These are phyloP conservation scores for Carex cristatella DNA, from an alignment of 176 grass and related monocot species.

Conservation along the genomic window DNA sequence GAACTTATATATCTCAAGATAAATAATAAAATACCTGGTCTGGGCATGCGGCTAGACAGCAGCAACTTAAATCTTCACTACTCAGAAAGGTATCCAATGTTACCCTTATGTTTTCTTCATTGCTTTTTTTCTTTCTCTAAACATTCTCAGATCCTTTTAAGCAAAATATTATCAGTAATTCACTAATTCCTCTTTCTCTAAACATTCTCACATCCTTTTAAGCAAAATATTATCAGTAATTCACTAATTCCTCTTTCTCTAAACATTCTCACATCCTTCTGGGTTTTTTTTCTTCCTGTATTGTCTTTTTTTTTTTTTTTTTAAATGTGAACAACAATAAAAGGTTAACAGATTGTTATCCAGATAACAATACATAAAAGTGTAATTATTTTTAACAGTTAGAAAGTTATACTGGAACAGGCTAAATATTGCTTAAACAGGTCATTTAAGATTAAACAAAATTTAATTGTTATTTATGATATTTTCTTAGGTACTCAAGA, in stretches of 20 bases:
- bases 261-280: too few species aligned
- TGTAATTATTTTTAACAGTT: background rate
- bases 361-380: background rate
- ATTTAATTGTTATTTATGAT: background rate
- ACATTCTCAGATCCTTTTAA: background rate
- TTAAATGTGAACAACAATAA: background rate
- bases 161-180: background rate
- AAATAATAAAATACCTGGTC: constrained; percentile 85
- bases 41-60: constrained; percentile 80
- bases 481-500: constrained; percentile 33
- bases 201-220: background rate
- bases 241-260: background rate
- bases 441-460: background rate
- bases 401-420: background rate
- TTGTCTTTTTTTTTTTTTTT: background rate
- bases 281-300: background rate
- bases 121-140: background rate
- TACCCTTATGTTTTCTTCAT: background rate
- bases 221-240: background rate
- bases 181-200: background rate
- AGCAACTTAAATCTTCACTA: constrained; percentile 86
- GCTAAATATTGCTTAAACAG: background rate
- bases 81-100: constrained; percentile 32
- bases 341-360: background rate
- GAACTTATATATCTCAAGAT: constrained; percentile 98